Percentiles rank a stretch among this genome's conserved stretches.
Evolutionary conservation across 2,329 filamentous ascomycete genomes (phyloP).

Genomic region (Chlorencoelia australis): DNA sequence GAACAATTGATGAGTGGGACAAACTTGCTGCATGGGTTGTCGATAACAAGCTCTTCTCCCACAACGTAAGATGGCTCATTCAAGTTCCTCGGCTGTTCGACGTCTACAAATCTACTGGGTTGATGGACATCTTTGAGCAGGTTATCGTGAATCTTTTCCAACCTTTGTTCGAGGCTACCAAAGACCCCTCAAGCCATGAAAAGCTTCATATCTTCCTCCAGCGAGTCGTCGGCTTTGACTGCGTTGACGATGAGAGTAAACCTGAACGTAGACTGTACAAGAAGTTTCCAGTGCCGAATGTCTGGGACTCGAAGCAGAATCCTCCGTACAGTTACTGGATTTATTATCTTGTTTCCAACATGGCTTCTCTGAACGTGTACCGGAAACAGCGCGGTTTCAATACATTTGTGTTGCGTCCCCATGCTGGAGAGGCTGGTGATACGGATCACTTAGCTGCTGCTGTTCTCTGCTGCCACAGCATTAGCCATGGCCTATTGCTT

Average conservation of each 20-base stretch:
- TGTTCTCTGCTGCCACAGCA: slow-evolving; percentile 87
- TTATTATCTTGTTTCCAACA: slow-evolving; percentile 93
- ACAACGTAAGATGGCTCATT: slow-evolving; percentile 94
- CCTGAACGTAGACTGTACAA: slow-evolving; percentile 86
- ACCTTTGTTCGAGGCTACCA: slow-evolving; percentile 89
- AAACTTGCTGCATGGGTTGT: slow-evolving; percentile 96
- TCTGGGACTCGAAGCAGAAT: slow-evolving; percentile 88
- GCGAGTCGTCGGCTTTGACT: slow-evolving; percentile 92
- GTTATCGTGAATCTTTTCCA: slow-evolving; percentile 87
- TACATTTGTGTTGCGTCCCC: slow-evolving; percentile 83
- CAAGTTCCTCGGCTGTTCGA: slow-evolving; percentile 92
- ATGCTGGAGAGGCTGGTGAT: slow-evolving; percentile 94
- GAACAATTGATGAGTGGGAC: slow-evolving; percentile 90
- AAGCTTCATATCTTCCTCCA: slow-evolving; percentile 94
- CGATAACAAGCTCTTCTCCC: slow-evolving; percentile 95
- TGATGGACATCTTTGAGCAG: slow-evolving; percentile 85
- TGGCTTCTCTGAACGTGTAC: slow-evolving; percentile 85
- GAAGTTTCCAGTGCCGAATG: slow-evolving; percentile 85
- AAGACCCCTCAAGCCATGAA: slow-evolving; percentile 73
- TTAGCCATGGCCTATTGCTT: slow-evolving; percentile 85
- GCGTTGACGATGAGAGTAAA: slow-evolving; percentile 97
- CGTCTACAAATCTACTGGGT: slow-evolving; percentile 80
- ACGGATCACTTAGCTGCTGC: slow-evolving; percentile 92
- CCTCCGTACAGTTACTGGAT: slow-evolving; percentile 99
- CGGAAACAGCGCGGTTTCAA: slow-evolving; percentile 88